These are phyloP conservation scores for Capniomyces stellatus DNA, from an alignment of 371 early-diverging fungal species.

Conservation along the genomic window DNA sequence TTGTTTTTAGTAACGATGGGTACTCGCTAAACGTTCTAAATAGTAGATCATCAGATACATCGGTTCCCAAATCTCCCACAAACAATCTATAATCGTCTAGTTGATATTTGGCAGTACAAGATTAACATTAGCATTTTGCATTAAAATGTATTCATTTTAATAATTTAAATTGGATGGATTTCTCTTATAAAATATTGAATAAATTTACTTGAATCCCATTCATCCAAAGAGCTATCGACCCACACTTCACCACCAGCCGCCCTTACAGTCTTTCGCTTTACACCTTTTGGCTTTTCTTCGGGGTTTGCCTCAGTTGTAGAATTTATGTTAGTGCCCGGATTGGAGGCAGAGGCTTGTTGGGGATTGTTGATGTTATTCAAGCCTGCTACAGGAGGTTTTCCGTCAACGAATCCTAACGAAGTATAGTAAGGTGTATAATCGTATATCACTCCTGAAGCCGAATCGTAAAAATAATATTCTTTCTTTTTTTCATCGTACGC, in stretches of 20 bases:
- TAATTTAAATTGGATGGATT: conserved; percentile 43
- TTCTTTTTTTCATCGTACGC: not conserved
- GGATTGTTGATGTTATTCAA: not conserved
- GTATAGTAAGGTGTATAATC: conserved; percentile 12
- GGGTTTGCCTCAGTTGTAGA: not conserved
- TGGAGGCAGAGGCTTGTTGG: not conserved
- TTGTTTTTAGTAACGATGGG: conserved; percentile 48
- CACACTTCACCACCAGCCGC: conserved; percentile 86
- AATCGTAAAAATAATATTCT: conserved; percentile 22
- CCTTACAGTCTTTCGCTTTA: conserved; percentile 44
- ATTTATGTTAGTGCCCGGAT: not conserved
- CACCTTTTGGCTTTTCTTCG: conserved; percentile 11
- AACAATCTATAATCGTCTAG: conserved; percentile 58
- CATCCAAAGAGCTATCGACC: conserved; percentile 76
- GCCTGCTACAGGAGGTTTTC: conserved; percentile 1
- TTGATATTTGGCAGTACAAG: no score
- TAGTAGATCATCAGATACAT: conserved; percentile 47
- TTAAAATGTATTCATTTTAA: no score
- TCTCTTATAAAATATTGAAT: conserved; percentile 41
- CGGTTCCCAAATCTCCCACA: conserved; percentile 63
- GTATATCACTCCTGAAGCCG: conserved; percentile 6
- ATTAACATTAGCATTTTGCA: no score
- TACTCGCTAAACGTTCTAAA: conserved; percentile 48
- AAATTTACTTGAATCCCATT: conserved; percentile 69
- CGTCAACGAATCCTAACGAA: not conserved